Evolutionary conservation across 306 rosid genomes (phyloP).

Genomic region (Phaseolus lunatus): DNA sequence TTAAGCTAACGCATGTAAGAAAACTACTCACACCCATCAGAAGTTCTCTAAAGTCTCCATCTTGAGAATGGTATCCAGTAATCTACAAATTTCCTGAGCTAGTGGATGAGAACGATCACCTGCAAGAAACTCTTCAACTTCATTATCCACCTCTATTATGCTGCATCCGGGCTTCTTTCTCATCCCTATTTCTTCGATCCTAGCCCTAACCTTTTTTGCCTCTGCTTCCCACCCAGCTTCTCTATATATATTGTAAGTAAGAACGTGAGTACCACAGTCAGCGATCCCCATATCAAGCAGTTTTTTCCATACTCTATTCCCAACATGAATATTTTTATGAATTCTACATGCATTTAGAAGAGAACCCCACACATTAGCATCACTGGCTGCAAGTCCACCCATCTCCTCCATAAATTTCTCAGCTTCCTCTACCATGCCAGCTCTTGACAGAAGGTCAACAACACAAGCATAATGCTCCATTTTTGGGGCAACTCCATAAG

Average conservation of each 20-base stretch:
- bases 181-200: constrained; percentile 62
- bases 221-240: constrained; percentile 82
- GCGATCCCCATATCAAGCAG: constrained; percentile 61
- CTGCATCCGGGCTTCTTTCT: constrained; percentile 85
- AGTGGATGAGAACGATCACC: constrained; percentile 79
- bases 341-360: constrained; percentile 77
- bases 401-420: constrained; percentile 81
- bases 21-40: constrained; percentile 41
- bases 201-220: constrained; percentile 70
- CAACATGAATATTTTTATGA: constrained; percentile 64
- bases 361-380: constrained; percentile 84
- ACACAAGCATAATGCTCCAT: constrained; percentile 56
- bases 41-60: constrained; percentile 38
- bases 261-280: constrained; percentile 75
- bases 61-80: constrained; percentile 62
- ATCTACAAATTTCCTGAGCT: constrained; percentile 62
- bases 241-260: constrained; percentile 70
- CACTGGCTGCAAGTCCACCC: constrained; percentile 66
- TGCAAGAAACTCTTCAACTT: constrained; percentile 78
- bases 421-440: constrained; percentile 78
- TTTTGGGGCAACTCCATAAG: constrained; percentile 40
- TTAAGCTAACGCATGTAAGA: constrained; percentile 27
- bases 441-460: constrained; percentile 72
- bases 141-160: constrained; percentile 72
- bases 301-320: constrained; percentile 74